Evolutionary conservation across 176 grass and related monocot genomes (phyloP).

Genomic region (Cymbopogon citratus): DNA sequence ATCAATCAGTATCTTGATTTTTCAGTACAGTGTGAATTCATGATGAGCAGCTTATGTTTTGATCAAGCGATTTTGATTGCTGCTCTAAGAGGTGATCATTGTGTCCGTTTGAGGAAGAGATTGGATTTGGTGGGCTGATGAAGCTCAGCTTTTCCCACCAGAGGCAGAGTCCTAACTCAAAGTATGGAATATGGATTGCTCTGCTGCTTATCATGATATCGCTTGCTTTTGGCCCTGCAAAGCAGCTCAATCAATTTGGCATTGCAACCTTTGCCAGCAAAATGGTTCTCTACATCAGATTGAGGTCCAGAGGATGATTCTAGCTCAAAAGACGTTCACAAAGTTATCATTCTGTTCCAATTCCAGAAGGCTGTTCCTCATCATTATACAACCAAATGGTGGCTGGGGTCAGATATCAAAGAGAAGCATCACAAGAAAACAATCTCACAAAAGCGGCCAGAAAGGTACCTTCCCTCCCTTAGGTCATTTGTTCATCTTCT

Average conservation of each 20-base stretch:
- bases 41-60: background rate
- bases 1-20: background rate
- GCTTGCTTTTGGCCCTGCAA: background rate
- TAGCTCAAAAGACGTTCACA: conserved; percentile 3
- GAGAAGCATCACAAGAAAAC: conserved; percentile 18
- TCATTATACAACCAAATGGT: conserved; percentile 22
- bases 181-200: conserved; percentile 19
- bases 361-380: conserved; percentile 17
- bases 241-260: conserved; percentile 24
- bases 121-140: conserved; percentile 16
- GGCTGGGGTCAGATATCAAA: conserved; percentile 13
- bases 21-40: background rate
- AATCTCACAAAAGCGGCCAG: background rate
- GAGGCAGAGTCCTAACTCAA: background rate
- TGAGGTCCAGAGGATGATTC: background rate
- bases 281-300: background rate
- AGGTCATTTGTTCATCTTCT: background rate
- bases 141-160: conserved; percentile 4
- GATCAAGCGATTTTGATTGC: conserved; percentile 1
- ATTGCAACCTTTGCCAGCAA: background rate
- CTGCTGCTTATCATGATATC: conserved; percentile 25
- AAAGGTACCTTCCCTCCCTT: background rate
- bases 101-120: background rate
- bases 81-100: background rate
- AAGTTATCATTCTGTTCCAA: conserved; percentile 23